Base-by-base conservation (phyloP, 805 yeast species). In the Candida maltosa region DNA sequence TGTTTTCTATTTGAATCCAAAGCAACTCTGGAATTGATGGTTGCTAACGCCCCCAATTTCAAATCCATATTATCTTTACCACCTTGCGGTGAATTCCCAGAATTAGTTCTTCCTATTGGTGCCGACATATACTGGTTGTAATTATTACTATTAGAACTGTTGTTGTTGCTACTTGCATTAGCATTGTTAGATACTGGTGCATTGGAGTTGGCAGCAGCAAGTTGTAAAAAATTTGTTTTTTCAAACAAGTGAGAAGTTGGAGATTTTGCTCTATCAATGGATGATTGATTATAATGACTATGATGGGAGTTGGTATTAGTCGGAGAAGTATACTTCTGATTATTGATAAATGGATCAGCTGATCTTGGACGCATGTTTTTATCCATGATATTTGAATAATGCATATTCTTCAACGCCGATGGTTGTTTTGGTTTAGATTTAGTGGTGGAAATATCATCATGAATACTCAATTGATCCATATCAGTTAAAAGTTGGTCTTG, bases 31-130 rank as follows among this genome's bases (percentile, higher is more conserved):
- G 74, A 69, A 54, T 76, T 76, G 41, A 79, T 80, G 3, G 87
- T 80, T 17, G 80, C 74, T 37, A 80, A 65, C 0, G 87, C 87
- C 4, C 83, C 83, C 44, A 80, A 59, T 50, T 80, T 80, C 24
- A 56, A 26, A 29, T 56, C 62, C 38, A 44, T 33, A 39, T 48
- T 39, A 16, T 48, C 56, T 6, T 38, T 40, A n/a, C n/a, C n/a
- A n/a, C n/a, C n/a, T n/a, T n/a, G n/a, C 9, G 51, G 39, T 6
- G 51, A 54, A 26, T 58, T 60, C 6, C 53, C 45, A 24, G 37
- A 42, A 33, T 29, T 33, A 27, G 32, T 26, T 31, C 34, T 26
- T 34, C 28, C 35, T 25, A 38, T 39, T 7, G 50, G 48, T 28
- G 32, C 19, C 12, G 23, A 7, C 11, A 11, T 15, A 14, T 20